A percentile compares a stretch with the other conserved stretches of the same genome.
These are phyloP conservation scores for Cordyceps sp. DNA, from an alignment of 2,329 filamentous ascomycete genomes.

Conservation along the genomic window DNA sequence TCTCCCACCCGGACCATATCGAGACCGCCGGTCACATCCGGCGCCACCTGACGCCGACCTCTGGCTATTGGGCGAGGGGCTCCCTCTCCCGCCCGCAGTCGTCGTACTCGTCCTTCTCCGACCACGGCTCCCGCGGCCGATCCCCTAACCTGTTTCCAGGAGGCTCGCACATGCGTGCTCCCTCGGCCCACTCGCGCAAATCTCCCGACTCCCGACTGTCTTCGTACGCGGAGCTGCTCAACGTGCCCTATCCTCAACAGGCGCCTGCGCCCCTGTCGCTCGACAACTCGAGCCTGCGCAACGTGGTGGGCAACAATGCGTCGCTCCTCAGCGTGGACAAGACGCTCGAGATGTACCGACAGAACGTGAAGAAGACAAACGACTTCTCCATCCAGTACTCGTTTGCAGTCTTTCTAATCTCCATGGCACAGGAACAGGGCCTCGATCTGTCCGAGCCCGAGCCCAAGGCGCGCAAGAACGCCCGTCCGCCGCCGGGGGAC, in stretches of 20 bases:
- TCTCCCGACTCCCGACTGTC: slow-evolving; percentile 37
- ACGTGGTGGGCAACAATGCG: slow-evolving; percentile 71
- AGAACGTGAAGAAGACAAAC: slow-evolving; percentile 93
- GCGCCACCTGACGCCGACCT: slow-evolving; percentile 45
- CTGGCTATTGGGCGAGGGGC: slow-evolving; percentile 34
- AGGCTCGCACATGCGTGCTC: slow-evolving; percentile 25
- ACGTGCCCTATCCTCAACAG: slow-evolving; percentile 66
- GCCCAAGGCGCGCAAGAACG: slow-evolving; percentile 25
- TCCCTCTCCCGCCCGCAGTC: slow-evolving; percentile 56
- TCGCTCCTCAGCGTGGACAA: slow-evolving; percentile 82
- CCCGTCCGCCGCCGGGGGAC: slow-evolving; percentile 32
- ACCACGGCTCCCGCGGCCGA: slow-evolving; percentile 46
- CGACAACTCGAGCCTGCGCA: slow-evolving; percentile 68
- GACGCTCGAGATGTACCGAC: slow-evolving; percentile 93
- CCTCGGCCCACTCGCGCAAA: slow-evolving; percentile 32
- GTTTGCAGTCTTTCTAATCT: slow-evolving; percentile 88
- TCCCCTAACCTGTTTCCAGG: slow-evolving; percentile 32
- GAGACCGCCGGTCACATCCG: slow-evolving; percentile 35
- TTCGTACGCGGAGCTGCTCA: slow-evolving; percentile 43
- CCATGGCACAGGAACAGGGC: slow-evolving; percentile 67
- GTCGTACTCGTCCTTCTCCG: slow-evolving; percentile 58
- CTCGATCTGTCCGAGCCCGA: slow-evolving; percentile 35
- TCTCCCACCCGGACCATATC: slow-evolving; percentile 33
- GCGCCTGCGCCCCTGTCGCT: slow-evolving; percentile 48
- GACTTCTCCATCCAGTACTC: slow-evolving; percentile 86